Evolutionary conservation across 1,284 basidiomycete genomes (phyloP), one percentile per base, ranked within the genome.

Genomic region (Testicularia cyperi): DNA sequence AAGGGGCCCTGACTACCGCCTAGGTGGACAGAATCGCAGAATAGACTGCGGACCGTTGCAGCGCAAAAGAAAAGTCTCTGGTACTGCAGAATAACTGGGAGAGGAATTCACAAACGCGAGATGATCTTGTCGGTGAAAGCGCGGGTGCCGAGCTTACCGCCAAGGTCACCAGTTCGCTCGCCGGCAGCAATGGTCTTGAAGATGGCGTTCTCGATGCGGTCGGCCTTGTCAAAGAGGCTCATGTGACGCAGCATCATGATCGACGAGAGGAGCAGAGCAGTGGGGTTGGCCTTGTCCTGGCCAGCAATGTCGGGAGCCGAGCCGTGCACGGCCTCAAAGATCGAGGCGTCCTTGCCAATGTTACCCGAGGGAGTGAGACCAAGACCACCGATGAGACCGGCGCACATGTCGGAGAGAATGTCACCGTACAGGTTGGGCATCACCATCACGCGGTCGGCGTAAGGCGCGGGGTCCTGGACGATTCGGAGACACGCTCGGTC

Each of bases 371-470:
- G 95, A 10, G 95, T 98, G 54, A 99, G 83, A 68, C 94, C 95
- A 65, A 98, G 83, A 73, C 95, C 95, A 69, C 95, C 95, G 78
- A 98, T 98, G 70, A 99, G 83, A 70, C 94, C 95, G 58, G 95
- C 95, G 67, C 94, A 96, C 88, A 99, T 94, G 80, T 99, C 94
- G 39, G 94, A 97, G 61, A 97, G 81, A 78, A 98, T 98, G 79
- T 96, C 94, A 78, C 89, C 91, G 76, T 90, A 92, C 60, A 99
- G 81, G 83, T 99, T 99, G 64, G 95, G 95, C 94, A 98, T 98
- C 69, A 99, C 95, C 94, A 98, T 98, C 70, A 98, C 95, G 53
- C 91, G 88, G 81, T 97, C 92, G 35, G 89, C 83, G 81, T 87
- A 99, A 9, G 95, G 95, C 65, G 80, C 82, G 25, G 95, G 95